phyloP scores from a whole-genome alignment of 352 stramenopile genomes.

The Pseudoperonospora humuli region DNA sequence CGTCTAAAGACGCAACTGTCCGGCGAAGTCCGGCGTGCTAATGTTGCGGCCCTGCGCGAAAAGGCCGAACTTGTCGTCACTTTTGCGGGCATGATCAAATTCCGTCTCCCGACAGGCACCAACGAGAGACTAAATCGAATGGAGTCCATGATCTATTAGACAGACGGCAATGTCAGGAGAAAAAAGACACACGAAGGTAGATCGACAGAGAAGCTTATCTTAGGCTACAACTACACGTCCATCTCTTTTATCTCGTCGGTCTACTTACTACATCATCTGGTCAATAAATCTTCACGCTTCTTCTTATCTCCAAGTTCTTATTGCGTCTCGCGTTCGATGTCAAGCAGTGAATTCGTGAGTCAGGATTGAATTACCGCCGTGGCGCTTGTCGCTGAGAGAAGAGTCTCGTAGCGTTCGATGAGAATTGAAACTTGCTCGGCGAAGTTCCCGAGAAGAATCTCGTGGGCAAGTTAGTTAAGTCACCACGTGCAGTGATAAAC shows the following conservation, averaged over 20 bases:
- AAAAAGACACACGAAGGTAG: constrained; percentile 6
- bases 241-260: constrained; percentile 15
- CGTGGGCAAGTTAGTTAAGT: constrained; percentile 1
- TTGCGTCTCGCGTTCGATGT: background rate
- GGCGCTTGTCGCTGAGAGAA: constrained; percentile 41
- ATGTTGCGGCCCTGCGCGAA: constrained; percentile 43
- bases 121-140: constrained; percentile 83
- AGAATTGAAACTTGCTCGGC: constrained; percentile 48
- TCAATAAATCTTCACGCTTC: constrained; percentile 23
- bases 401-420: constrained; percentile 28
- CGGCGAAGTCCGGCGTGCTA: constrained; percentile 43
- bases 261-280: constrained; percentile 11
- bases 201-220: constrained; percentile 5
- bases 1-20: constrained; percentile 62
- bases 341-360: background rate
- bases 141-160: constrained; percentile 85
- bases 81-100: constrained; percentile 86
- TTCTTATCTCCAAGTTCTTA: constrained; percentile 5
- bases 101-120: constrained; percentile 67
- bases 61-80: constrained; percentile 81
- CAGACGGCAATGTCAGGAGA: background rate
- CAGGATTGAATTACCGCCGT: constrained; percentile 25
- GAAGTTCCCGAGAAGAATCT: constrained; percentile 26
- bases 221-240: constrained; percentile 22
- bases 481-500: constrained; percentile 14